Base-by-base conservation (phyloP, 208 protist species). In the Crithidia thermophila region DNA sequence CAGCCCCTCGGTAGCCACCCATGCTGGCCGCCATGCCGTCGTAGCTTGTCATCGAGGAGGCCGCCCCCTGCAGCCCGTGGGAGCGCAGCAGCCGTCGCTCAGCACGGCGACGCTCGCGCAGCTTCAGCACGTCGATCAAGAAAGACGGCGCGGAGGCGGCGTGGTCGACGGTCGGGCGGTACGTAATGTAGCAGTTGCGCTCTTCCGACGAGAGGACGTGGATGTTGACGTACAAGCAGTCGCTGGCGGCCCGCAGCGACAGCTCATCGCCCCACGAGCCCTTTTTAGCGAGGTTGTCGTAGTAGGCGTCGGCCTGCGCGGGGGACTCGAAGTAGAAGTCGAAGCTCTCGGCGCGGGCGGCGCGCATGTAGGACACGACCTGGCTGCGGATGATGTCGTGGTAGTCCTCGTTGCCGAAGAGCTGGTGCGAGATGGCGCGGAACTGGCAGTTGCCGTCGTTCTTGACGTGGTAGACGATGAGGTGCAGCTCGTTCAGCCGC, bases 361-460 rank as follows among this genome's bases (percentile, higher is more conserved):
- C 56, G n/a, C 78, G 77, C 88, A 96, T 94, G 81, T 94, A 94
- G 14, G 79, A 83, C 16, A 94, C 84, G 25, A 96, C 62, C 61
- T 93, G 85, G 34, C 66, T 76, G 30, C 87, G 87, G 30, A 94
- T 68, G 46, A 91, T 66, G 49, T 95, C 86, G 64, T 94, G 87
- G 72, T 89, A 92, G 34, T 87, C 72, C 72, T 96, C 82, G 27
- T 85, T 83, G 45, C 91, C 85, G 20, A 93, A 77, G 28, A 97
- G 68, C 58, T 97, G 91, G n/a, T 94, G 84, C 3, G 89, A 75
- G 67, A 97, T 81, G 57, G 89, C 82, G 36, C 89, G 82, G 69
- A 97, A 97, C 62, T 94, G 90, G 58, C 91, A 97, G 70, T 97
- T 97, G 40, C 91, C 91, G 65, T 97, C 91, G 72, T 91, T 82